These are phyloP conservation scores for Lentithecium fluviatile DNA, from an alignment of 495 filamentous ascomycete species.

Conservation along the genomic window DNA sequence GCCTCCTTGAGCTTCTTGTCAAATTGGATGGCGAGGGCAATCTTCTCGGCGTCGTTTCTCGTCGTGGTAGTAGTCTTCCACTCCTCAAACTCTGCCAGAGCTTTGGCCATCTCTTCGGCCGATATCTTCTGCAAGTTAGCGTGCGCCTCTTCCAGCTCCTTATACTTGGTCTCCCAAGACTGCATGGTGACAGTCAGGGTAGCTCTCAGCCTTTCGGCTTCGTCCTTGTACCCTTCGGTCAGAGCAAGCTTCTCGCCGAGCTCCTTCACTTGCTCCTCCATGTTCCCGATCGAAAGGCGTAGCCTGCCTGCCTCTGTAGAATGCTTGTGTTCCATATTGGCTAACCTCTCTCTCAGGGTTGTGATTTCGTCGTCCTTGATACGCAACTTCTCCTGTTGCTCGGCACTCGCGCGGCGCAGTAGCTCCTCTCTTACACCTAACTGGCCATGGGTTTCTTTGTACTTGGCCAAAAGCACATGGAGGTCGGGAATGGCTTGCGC, in stretches of 20 bases:
- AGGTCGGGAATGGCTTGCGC: conserved; percentile 38
- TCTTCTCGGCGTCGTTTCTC: conserved; percentile 28
- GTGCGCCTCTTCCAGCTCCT: conserved; percentile 19
- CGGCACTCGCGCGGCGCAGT: conserved; percentile 27
- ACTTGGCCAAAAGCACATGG: conserved; percentile 33
- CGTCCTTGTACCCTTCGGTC: conserved; percentile 14
- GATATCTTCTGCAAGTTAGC: conserved; percentile 22
- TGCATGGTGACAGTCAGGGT: conserved; percentile 21
- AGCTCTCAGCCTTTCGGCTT: conserved; percentile 19
- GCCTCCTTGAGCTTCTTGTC: conserved; percentile 34
- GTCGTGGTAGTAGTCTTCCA: conserved; percentile 30
- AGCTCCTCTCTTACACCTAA: conserved; percentile 34
- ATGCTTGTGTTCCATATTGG: conserved; percentile 24
- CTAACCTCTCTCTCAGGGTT: conserved; percentile 33
- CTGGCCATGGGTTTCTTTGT: conserved; percentile 37
- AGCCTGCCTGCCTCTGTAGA: conserved; percentile 35
- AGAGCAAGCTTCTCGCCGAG: conserved; percentile 31
- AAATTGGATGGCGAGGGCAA: conserved; percentile 31
- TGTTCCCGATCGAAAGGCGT: conserved; percentile 38
- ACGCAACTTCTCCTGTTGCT: conserved; percentile 35
- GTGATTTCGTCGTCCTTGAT: conserved; percentile 37
- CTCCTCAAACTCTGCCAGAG: conserved; percentile 29
- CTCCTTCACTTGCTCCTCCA: conserved; percentile 40
- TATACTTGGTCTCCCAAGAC: conserved; percentile 16
- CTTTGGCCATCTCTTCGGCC: conserved; percentile 23